Evolutionary conservation across 225 moss, liverwort and hornwort genomes (phyloP).

Genomic region (Polytrichum formosum): DNA sequence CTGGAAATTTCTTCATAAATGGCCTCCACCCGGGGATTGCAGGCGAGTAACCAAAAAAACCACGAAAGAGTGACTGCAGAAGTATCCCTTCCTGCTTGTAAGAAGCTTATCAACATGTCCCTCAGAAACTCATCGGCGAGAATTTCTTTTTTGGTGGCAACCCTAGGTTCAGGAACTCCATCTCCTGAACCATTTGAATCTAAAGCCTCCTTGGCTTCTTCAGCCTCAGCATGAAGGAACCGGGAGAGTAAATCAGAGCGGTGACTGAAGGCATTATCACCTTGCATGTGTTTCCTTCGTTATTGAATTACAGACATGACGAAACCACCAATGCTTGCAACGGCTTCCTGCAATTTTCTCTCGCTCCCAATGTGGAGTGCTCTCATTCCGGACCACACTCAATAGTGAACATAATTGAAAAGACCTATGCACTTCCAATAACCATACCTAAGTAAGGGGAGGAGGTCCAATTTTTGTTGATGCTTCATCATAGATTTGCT

Average conservation of each 20-base stretch:
- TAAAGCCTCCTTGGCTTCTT: not conserved
- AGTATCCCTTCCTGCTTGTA: slow-evolving; percentile 44
- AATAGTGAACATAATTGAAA: too few relatives aligned
- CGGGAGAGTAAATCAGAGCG: slow-evolving; percentile 30
- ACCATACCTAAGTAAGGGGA: too few relatives aligned
- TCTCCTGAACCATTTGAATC: not conserved
- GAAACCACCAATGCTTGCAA: slow-evolving; percentile 24
- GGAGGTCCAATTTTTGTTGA: too few relatives aligned
- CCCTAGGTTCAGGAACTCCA: not conserved
- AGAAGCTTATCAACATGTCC: slow-evolving; percentile 41
- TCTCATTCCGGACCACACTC: slow-evolving; percentile 11
- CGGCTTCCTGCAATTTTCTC: slow-evolving; percentile 14
- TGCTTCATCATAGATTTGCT: too few relatives aligned
- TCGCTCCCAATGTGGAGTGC: slow-evolving; percentile 16
- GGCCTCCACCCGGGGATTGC: slow-evolving; percentile 13
- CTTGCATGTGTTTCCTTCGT: slow-evolving; percentile 18
- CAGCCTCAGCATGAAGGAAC: slow-evolving; percentile 21
- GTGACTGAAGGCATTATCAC: not conserved
- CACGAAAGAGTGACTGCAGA: slow-evolving; percentile 18
- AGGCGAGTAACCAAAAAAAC: slow-evolving; percentile 39
- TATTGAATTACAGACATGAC: slow-evolving; percentile 20
- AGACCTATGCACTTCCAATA: too few relatives aligned
- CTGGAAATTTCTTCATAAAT: slow-evolving; percentile 18
- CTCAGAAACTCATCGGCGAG: slow-evolving; percentile 25
- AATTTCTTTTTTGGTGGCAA: not conserved